phyloP scores from a whole-genome alignment of 352 stramenopile species.

The Globisporangium irregulare region DNA sequence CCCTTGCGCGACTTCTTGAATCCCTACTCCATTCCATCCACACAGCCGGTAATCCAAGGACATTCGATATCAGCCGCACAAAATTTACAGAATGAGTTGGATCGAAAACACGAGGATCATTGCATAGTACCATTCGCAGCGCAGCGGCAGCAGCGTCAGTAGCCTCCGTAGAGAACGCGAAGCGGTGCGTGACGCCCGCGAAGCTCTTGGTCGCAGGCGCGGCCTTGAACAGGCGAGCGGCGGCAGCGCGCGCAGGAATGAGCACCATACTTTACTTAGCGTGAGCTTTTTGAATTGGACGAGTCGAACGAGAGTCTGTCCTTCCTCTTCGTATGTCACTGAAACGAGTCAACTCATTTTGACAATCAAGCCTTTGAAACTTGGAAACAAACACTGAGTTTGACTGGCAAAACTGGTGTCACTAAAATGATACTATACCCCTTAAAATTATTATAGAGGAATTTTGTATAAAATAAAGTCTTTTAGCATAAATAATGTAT shows the following conservation, averaged over 20 bases:
- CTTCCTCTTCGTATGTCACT: background rate
- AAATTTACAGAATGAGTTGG: background rate
- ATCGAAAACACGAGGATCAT: background rate
- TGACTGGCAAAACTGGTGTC: background rate
- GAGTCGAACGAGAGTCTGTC: background rate
- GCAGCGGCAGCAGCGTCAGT: conserved; percentile 68
- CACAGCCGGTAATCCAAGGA: background rate
- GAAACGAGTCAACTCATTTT: background rate
- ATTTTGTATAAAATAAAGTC: background rate
- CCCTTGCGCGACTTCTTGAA: conserved; percentile 57
- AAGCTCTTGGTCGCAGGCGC: conserved; percentile 12
- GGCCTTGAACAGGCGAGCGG: conserved; percentile 31
- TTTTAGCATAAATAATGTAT: background rate
- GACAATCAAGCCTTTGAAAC: background rate
- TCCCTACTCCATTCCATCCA: conserved; percentile 23
- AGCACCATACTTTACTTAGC: conserved; percentile 27
- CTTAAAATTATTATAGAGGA: background rate
- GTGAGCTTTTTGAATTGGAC: conserved; percentile 4
- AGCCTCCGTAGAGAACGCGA: conserved; percentile 59
- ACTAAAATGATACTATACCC: background rate
- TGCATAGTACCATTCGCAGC: conserved; percentile 56
- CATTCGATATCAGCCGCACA: conserved; percentile 3
- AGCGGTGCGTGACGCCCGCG: conserved; percentile 14
- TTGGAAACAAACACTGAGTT: background rate
- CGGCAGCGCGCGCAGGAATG: conserved; percentile 34